Evolutionary conservation across 2,329 filamentous ascomycete species (phyloP), one percentile per base, ranked within the genome.

Genomic region (Penicillium vulpinum): DNA sequence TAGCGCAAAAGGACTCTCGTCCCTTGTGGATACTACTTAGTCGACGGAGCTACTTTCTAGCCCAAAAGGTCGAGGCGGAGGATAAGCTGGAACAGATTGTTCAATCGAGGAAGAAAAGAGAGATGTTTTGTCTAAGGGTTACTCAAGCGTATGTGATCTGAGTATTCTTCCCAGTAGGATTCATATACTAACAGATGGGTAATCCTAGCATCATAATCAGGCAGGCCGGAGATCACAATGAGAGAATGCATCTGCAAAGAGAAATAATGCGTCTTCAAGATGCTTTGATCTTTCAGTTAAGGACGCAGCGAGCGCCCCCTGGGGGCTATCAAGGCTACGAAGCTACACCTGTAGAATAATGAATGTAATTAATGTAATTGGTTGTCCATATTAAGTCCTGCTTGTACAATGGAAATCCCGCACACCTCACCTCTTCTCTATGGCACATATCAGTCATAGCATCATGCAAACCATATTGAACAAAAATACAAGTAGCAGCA

Each of bases 311-410:
- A 44, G 10, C 16, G 18, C 21, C 36, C 29, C n/a, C n/a, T n/a
- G n/a, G n/a, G n/a, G n/a, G n/a, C n/a, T n/a, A n/a, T n/a, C n/a
- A n/a, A n/a, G n/a, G n/a, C n/a, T n/a, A 2, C 29, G 29, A 6
- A 13, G 13, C 29, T 31, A 4, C 29, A 31, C 13, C 36, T 18
- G 8, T 4, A 21, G n/a, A 10, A 5, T 39, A 21, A 18, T 40
- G 21, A 40, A 18, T 21, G 11, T 24, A 16, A 52, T 53, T 29
- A 54, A 40, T 18, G 35, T 48, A 53, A 16, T 36, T 35, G 26
- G 35, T 44, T 55, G 36, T 55, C 53, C 46, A 51, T 38, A 52
- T 52, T 26, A 56, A 56, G 48, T 52, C 54, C 54, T 28, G 54
- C 54, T 56, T 56, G 35, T 56, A 56, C 24, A 51, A 45, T 52